Base-by-base conservation (phyloP, 148 eudicot genomes). In the Simmondsia chinensis region DNA sequence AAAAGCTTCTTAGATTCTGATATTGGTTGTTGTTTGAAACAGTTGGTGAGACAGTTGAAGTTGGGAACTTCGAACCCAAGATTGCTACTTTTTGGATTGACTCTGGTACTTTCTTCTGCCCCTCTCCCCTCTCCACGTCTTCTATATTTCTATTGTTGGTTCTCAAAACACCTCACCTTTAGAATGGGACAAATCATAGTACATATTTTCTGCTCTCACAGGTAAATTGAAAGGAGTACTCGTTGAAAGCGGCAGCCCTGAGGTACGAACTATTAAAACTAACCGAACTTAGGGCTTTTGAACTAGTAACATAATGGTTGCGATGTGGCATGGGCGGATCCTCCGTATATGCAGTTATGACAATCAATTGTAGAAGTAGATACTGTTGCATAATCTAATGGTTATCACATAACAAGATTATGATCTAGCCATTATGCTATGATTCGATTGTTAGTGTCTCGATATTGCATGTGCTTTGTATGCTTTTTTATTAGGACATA, bases 21-120 rank as follows among this genome's bases (percentile, higher is more conserved):
- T 48, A 37, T 17, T 43, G 43, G 23, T 46, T 40, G 25, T 39
- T 7, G 50, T 39, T 18, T 62, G 38, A 18, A 52, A 54, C 95
- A 89, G 99, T 91, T 79, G 99, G 99, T 30, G 99, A 91, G 58
- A 40, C 82, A 9, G 64, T 91, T 64, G 89, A 91, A 70, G 15
- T 91, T 46, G 99, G 99, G 19, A 82, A 80, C 51, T 91, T 91
- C 60, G 83, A 86, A 69, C 99, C 99, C 22, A 91, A 91, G 71
- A 72, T 91, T 36, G 99, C 89, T 33, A 82, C 96, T 31, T 91
- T 91, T 73, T 91, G 99, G 99, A 66, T 91, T 41, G 99, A 91
- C 53, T 74, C 82, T 20, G 99, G 97, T 84, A 83, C 19, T 19
- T 28, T 24, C 5, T 24, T 46, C 28, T 7, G 30, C 25, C 26